These are phyloP conservation scores for Fusarium napiforme DNA, from an alignment of 2,329 filamentous ascomycete species.

Conservation along the genomic window DNA sequence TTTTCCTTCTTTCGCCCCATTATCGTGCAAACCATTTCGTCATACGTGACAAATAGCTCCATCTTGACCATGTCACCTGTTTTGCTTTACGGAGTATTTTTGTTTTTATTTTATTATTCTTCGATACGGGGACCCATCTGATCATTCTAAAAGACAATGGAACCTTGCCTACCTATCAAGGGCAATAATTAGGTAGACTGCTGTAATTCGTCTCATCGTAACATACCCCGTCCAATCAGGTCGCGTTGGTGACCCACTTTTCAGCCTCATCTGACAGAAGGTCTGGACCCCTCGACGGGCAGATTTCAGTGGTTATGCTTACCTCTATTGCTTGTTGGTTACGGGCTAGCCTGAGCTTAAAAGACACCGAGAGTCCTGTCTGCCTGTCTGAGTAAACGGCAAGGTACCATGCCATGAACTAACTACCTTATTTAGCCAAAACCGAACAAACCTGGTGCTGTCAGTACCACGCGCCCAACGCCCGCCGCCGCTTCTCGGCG, in stretches of 20 bases:
- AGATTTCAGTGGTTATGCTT: conserved; percentile 25
- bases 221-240: conserved; percentile 16
- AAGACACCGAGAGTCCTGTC: conserved; percentile 10
- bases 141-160: neutral
- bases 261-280: conserved; percentile 40
- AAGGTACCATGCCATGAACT: neutral
- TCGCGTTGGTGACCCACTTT: conserved; percentile 29
- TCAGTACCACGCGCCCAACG: conserved; percentile 16
- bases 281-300: conserved; percentile 22
- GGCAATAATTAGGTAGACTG: conserved; percentile 12
- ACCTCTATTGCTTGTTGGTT: conserved; percentile 12
- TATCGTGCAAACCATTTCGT: conserved; percentile 16
- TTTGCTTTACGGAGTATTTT: neutral
- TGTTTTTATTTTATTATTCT: neutral
- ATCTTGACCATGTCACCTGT: neutral
- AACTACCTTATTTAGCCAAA: neutral
- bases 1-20: conserved; percentile 22
- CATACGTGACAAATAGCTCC: conserved; percentile 41
- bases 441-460: neutral
- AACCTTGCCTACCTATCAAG: neutral
- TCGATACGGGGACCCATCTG: neutral
- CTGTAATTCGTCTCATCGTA: conserved; percentile 10
- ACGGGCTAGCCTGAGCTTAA: conserved; percentile 25
- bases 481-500: neutral
- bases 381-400: conserved; percentile 8